Evolutionary conservation across 176 grass and related monocot genomes (phyloP).

Genomic region (Elymus sibiricus): DNA sequence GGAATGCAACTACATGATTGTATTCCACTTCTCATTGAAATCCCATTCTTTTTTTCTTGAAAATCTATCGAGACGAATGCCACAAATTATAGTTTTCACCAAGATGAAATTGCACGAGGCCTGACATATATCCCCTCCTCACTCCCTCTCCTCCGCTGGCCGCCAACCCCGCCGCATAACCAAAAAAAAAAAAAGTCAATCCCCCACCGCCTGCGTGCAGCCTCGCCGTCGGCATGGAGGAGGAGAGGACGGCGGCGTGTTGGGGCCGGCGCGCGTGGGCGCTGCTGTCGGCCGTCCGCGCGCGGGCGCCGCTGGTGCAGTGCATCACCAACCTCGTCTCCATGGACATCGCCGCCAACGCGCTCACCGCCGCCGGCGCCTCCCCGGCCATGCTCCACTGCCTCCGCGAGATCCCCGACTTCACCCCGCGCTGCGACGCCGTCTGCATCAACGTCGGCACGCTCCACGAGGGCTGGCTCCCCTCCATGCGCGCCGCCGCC

Average conservation of each 20-base stretch:
- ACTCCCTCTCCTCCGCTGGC: too few species aligned
- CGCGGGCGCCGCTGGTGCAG: constrained; percentile 63
- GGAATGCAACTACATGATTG: too few species aligned
- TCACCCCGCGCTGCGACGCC: constrained; percentile 60
- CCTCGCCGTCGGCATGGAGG: constrained; percentile 14
- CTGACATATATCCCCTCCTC: too few species aligned
- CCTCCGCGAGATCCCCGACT: constrained; percentile 65
- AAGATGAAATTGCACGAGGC: too few species aligned
- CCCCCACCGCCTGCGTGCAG: not conserved
- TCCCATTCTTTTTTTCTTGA: too few species aligned
- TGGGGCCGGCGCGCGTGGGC: constrained; percentile 53
- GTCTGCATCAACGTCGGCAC: constrained; percentile 84
- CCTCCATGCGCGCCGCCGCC: constrained; percentile 66
- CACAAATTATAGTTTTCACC: too few species aligned
- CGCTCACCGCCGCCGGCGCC: constrained; percentile 66
- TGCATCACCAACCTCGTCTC: constrained; percentile 94
- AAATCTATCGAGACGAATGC: too few species aligned
- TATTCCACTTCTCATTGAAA: too few species aligned
- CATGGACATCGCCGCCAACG: constrained; percentile 86
- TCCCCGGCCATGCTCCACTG: constrained; percentile 88
- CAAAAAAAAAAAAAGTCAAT: too few species aligned
- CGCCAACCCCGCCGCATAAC: not conserved
- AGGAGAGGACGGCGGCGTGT: not conserved
- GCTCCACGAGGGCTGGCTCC: constrained; percentile 71
- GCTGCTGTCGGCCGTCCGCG: constrained; percentile 54